Base-by-base conservation (phyloP, 2,329 filamentous ascomycete species). In the Bipolaris victoriae region DNA sequence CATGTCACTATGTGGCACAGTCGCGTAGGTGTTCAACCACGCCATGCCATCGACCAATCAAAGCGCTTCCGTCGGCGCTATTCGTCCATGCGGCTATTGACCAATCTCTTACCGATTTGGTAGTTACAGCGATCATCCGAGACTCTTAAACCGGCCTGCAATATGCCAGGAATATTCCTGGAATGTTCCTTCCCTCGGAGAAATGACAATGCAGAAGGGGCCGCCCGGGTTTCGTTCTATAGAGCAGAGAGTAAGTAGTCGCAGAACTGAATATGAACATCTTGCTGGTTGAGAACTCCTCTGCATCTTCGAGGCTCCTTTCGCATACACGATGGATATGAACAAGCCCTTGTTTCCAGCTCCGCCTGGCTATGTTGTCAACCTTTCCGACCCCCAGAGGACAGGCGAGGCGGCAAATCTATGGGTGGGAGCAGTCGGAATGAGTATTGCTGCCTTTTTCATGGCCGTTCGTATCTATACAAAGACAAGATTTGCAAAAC, bases 401-500 rank as follows among this genome's bases (percentile, higher is more conserved):
- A 43, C 29, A 11, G 61, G 57, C 2, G 51, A 58, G n/a, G 50
- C 50, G 5, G 57, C 59, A 0, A 61, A 70, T 3, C 63, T 71
- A 44, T 61, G 58, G 33, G 50, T 72, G 3, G 63, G 64, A 2
- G 57, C 43, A 2, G 40, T 72, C 9, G 68, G 68, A 10, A 65
- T 66, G 47, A 47, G 64, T n/a, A 6, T 71, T 5, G 47, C 66
- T 1, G 24, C 68, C 7, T 10, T 69, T 0, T 68, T 73, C 43
- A 43, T 73, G 16, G 22, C 58, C 3, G 62, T 70, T 43, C 61
- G 70, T 10, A 40, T 73, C 15, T 73, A 72, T 44, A 64, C 65
- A 1, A 73, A 73, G 48, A 20, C 60, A 1, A 13, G 59, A 7
- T 50, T 73, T 3, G 62, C 61, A 3, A 61, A 61, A 15, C 60